phyloP scores from a whole-genome alignment of 2,329 filamentous ascomycete species.

The Exserohilum turcica region DNA sequence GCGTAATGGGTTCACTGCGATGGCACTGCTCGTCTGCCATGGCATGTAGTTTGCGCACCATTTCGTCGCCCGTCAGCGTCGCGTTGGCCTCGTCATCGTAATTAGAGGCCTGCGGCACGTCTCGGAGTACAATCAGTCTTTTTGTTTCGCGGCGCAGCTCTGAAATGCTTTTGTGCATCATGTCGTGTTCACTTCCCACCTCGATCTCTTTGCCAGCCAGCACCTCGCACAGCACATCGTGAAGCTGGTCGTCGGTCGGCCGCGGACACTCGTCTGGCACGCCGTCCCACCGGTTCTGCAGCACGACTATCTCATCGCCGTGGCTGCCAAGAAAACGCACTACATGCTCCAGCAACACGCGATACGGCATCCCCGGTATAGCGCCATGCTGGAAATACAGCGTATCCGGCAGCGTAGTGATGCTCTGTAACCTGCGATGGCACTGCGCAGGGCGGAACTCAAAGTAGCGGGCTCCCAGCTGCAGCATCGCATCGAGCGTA shows the following conservation, averaged over 20 bases:
- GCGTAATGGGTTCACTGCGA: conserved; percentile 20
- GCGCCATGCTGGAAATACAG: conserved; percentile 59
- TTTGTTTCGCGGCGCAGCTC: conserved; percentile 33
- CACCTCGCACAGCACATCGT: conserved; percentile 46
- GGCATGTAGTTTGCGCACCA: conserved; percentile 31
- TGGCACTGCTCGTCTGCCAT: conserved; percentile 31
- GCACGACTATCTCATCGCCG: conserved; percentile 54
- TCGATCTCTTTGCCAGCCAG: conserved; percentile 23
- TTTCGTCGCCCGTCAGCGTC: conserved; percentile 37
- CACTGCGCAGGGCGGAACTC: conserved; percentile 59
- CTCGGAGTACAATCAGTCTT: conserved; percentile 34
- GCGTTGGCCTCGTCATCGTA: conserved; percentile 44
- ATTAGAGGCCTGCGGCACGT: conserved; percentile 35
- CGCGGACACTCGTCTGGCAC: conserved; percentile 55
- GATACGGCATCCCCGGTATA: conserved; percentile 58
- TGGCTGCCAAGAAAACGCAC: conserved; percentile 52
- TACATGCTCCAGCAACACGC: conserved; percentile 50
- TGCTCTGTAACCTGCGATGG: conserved; percentile 49
- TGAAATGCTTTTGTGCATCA: conserved; percentile 30
- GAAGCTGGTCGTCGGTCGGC: conserved; percentile 51
- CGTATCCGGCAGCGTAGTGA: conserved; percentile 50
- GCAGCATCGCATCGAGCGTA: conserved; percentile 51
- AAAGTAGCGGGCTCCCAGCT: conserved; percentile 58
- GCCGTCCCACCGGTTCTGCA: conserved; percentile 59
- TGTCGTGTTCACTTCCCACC: conserved; percentile 34